These are phyloP conservation scores for Daldinia bambusicola DNA, from an alignment of 495 filamentous ascomycete genomes.

Conservation along the genomic window DNA sequence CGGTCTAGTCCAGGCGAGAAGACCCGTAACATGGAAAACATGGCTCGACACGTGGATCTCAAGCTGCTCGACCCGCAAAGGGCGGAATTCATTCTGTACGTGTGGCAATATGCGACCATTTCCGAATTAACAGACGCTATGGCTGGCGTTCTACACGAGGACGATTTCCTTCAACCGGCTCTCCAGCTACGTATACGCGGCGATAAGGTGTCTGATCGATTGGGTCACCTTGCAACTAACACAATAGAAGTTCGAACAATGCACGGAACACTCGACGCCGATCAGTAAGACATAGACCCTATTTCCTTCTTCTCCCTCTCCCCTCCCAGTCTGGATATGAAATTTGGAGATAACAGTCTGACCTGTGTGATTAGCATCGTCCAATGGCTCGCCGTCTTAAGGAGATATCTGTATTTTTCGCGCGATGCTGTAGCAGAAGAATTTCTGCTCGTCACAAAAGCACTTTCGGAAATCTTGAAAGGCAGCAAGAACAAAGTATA, in stretches of 20 bases:
- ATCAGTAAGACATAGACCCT: slow-evolving; percentile 28
- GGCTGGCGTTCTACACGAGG: neutral
- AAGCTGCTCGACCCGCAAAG: neutral
- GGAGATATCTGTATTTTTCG: neutral
- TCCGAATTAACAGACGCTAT: neutral
- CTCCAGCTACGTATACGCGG: slow-evolving; percentile 7
- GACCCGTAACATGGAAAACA: neutral
- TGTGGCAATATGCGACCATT: slow-evolving; percentile 32
- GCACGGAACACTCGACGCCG: slow-evolving; percentile 44
- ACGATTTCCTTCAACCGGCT: neutral
- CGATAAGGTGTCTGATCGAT: neutral
- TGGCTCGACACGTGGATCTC: neutral
- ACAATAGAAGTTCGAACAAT: slow-evolving; percentile 42
- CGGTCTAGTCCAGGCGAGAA: slow-evolving; percentile 1
- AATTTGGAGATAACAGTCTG: neutral
- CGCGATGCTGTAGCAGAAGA: neutral
- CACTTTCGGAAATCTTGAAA: neutral
- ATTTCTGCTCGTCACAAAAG: neutral
- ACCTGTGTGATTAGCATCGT: slow-evolving; percentile 26
- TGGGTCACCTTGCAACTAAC: neutral
- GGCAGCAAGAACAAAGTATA: neutral
- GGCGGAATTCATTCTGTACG: neutral
- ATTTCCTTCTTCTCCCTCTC: too few species aligned
- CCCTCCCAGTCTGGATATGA: too few species aligned
- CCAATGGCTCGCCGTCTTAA: slow-evolving; percentile 35